Percentiles rank a stretch among this genome's conserved stretches.
Conservation (phyloP, 306 rosid genomes). For the Mimosa bimucronata region DNA sequence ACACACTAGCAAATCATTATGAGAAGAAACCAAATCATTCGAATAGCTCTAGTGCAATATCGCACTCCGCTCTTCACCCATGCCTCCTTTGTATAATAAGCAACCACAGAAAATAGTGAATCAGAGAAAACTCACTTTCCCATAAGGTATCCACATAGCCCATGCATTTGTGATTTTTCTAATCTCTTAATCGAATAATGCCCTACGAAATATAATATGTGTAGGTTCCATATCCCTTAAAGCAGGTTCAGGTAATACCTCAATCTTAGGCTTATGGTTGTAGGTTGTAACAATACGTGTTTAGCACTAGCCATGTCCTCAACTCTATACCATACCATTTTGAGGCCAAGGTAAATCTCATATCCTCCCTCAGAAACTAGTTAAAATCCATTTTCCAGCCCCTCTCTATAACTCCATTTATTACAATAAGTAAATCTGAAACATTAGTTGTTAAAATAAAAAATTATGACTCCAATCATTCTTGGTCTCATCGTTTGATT, state of each 20-base stretch:
- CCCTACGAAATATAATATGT: not conserved
- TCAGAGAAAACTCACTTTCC: not conserved
- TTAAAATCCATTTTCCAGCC: slow-evolving; percentile 3
- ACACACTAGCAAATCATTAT: too few species aligned
- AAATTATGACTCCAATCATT: not conserved
- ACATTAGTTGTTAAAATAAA: slow-evolving; percentile 15
- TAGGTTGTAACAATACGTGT: not conserved
- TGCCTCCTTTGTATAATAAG: not conserved
- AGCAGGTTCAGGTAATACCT: slow-evolving; percentile 15
- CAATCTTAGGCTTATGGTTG: not conserved
- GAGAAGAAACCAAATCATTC: not conserved
- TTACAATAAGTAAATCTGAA: too few species aligned
- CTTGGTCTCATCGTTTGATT: too few species aligned
- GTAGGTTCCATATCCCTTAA: not conserved
- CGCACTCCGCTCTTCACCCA: slow-evolving; percentile 10
- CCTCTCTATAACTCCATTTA: too few species aligned
- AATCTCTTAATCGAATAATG: not conserved
- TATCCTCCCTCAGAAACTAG: slow-evolving; percentile 11
- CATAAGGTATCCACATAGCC: not conserved
- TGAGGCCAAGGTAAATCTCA: not conserved
- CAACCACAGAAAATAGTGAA: not conserved
- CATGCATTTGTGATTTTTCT: not conserved
- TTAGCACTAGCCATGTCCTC: slow-evolving; percentile 6
- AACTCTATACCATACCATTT: not conserved
- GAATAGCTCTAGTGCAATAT: not conserved